Conservation (phyloP, 2,329 filamentous ascomycete species). For the Colletotrichum siamense region DNA sequence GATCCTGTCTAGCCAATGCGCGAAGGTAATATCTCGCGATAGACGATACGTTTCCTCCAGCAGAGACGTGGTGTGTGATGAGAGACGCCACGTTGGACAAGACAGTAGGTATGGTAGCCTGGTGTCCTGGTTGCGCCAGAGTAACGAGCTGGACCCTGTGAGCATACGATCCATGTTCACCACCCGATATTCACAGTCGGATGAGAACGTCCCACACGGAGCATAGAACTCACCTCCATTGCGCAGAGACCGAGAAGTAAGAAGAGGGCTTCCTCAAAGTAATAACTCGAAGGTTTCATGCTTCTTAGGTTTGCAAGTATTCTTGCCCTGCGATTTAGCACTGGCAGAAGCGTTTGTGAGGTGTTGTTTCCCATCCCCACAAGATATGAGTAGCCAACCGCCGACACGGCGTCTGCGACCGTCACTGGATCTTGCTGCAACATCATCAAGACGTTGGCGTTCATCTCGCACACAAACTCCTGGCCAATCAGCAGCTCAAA, state of each 20-base stretch:
- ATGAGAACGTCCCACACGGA: constrained; percentile 2
- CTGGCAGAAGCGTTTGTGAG: constrained; percentile 20
- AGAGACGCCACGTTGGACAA: constrained; percentile 28
- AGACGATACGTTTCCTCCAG: constrained; percentile 27
- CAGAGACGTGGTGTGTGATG: constrained; percentile 28
- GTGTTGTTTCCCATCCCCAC: constrained; percentile 10
- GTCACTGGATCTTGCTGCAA: constrained; percentile 31
- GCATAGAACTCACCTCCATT: constrained; percentile 28
- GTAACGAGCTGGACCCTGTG: constrained; percentile 18
- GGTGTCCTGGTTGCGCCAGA: constrained; percentile 14
- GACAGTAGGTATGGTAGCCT: constrained; percentile 27
- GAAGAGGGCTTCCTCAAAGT: constrained; percentile 31
- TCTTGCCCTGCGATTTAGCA: constrained; percentile 31
- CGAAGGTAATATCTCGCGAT: constrained; percentile 35
- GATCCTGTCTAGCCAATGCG: constrained; percentile 34
- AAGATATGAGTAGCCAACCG: constrained; percentile 33
- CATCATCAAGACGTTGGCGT: constrained; percentile 31
- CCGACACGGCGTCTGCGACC: constrained; percentile 32
- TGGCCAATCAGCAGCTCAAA: constrained; percentile 31
- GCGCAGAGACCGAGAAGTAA: constrained; percentile 32
- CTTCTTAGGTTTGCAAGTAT: constrained; percentile 30
- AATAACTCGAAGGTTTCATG: constrained; percentile 25
- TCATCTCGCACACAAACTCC: constrained; percentile 37
- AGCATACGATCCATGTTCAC: not conserved
- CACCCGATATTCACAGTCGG: not conserved